These are phyloP conservation scores for Penstemon davidsonii DNA, from an alignment of 257 asterid species.

Conservation along the genomic window DNA sequence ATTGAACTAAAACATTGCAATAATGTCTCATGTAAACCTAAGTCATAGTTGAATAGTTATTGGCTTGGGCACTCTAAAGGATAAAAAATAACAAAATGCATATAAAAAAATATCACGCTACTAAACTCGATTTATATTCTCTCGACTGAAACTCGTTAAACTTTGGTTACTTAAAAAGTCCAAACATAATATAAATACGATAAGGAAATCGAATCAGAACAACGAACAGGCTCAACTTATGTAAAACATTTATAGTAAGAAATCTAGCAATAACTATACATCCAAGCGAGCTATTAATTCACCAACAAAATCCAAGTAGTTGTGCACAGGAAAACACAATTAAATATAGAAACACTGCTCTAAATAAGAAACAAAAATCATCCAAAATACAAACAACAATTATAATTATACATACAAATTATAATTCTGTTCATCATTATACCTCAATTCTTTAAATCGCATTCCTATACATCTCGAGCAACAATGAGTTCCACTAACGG, in stretches of 20 bases:
- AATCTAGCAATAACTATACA: conserved; percentile 17
- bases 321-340: neutral
- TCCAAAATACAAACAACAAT: conserved; percentile 22
- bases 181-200: too few relatives aligned
- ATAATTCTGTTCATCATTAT: conserved; percentile 6
- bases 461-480: conserved; percentile 56
- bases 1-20: too few relatives aligned
- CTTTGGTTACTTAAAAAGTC: too few relatives aligned
- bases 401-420: conserved; percentile 17
- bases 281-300: neutral
- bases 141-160: too few relatives aligned
- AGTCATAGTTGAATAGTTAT: too few relatives aligned
- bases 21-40: too few relatives aligned
- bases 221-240: neutral
- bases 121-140: too few relatives aligned
- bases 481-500: conserved; percentile 76
- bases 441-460: neutral
- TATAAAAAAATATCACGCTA: too few relatives aligned
- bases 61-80: too few relatives aligned
- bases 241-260: neutral
- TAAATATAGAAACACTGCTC: conserved; percentile 1
- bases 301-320: neutral
- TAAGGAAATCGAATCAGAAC: neutral
- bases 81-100: too few relatives aligned
- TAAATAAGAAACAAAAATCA: conserved; percentile 10